Base-by-base conservation (phyloP, 495 filamentous ascomycete species). In the Aspergillus asperescens region DNA sequence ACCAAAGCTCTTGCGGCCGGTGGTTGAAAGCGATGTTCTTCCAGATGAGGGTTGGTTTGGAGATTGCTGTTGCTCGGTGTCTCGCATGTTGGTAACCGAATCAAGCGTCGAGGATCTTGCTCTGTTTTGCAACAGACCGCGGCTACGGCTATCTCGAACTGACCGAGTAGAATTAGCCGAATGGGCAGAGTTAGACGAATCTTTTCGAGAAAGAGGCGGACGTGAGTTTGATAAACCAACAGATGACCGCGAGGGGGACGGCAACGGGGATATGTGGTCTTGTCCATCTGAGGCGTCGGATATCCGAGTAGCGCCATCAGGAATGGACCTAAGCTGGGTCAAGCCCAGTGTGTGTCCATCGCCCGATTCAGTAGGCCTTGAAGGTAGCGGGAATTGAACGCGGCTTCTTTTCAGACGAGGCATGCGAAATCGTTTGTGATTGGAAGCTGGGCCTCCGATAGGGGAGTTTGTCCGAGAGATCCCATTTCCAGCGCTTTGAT, bases 71-170 rank as follows among this genome's bases (percentile, higher is more conserved):
- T 62, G 67, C 60, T 82, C 83, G 61, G 75, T 71, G 37, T 77
- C 84, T 58, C 60, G 81, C 66, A 54, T 63, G 57, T 77, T 78
- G 53, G 70, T 77, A 55, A 79, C 58, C 2, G 92, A 96, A 57
- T 85, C 89, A 73, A 96, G 78, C 1, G 93, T 96, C 7, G 89
- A 92, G n/a, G 92, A 95, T 47, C 92, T 78, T 43, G 85, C 85
- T 51, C 89, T 78, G 4, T 48, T 51, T 7, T 23, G 37, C 4
- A 37, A 29, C 13, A 48, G 16, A 7, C 42, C 34, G 15, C 53
- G 52, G 71, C 67, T 66, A 13, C 72, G 61, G 18, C 54, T 43
- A 71, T 68, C 64, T n/a, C 73, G 62, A 29, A 71, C 64, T 3
- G 75, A 76, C 0, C 87, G 87, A n/a, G 86, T 87, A 1, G 90